Conservation (phyloP, 345 rosid genomes). For the Arabidopsis arenosa region DNA sequence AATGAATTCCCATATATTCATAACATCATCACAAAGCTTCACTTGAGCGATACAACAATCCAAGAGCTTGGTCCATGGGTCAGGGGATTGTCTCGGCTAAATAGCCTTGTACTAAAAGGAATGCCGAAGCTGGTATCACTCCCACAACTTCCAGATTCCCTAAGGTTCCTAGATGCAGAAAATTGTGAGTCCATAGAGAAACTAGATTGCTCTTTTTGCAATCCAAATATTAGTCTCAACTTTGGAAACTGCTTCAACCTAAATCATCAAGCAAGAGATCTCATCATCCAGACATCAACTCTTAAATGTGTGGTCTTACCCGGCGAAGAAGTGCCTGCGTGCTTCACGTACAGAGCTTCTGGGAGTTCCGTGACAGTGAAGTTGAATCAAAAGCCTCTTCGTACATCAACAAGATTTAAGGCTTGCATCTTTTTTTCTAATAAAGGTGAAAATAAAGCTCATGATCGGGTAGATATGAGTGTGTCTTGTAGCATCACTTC, state of each 20-base stretch:
- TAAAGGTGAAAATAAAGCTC: no score
- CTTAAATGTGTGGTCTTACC: neutral
- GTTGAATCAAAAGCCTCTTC: neutral
- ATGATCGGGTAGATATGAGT: no score
- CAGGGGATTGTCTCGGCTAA: no score
- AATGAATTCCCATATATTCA: no score
- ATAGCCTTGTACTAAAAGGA: no score
- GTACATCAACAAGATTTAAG: neutral
- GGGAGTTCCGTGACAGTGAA: neutral
- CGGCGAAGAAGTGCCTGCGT: neutral
- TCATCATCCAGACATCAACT: neutral
- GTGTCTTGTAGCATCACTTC: no score
- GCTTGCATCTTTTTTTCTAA: neutral
- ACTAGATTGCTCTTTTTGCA: neutral
- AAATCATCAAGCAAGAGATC: neutral
- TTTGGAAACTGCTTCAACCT: neutral
- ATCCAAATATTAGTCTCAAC: neutral
- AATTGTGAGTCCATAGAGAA: neutral
- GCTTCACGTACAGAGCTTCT: neutral
- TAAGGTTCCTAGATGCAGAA: neutral
- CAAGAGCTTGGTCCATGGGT: no score
- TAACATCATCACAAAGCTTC: no score
- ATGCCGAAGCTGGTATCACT: neutral
- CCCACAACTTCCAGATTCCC: neutral
- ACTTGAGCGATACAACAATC: no score